Percentiles rank a stretch among this genome's conserved stretches.
These are phyloP conservation scores for Termitomyces heimii DNA, from an alignment of 768 basidiomycete species.

Conservation along the genomic window DNA sequence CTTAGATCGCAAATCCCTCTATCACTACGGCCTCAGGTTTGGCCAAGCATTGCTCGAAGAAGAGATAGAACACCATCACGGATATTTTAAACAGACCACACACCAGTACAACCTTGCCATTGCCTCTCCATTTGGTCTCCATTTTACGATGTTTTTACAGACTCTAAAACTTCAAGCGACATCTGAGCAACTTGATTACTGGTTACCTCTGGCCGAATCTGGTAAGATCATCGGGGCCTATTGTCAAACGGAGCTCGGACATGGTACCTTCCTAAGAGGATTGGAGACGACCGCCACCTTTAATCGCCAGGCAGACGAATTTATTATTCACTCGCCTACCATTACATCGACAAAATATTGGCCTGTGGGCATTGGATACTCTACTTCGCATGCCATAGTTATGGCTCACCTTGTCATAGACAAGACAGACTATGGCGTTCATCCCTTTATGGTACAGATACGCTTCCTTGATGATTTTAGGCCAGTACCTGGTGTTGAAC, in stretches of 20 bases:
- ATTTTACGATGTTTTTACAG: conserved; percentile 3
- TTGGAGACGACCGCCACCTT: conserved; percentile 22
- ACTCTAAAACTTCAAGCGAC: background rate
- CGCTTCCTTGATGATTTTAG: conserved; percentile 17
- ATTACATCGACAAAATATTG: conserved; percentile 19
- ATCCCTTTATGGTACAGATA: conserved; percentile 20
- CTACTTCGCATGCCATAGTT: conserved; percentile 20
- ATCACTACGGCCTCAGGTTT: conserved; percentile 17
- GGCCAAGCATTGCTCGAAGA: conserved; percentile 16
- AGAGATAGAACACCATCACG: conserved; percentile 12
- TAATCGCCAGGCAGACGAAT: conserved; percentile 16
- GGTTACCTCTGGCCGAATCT: conserved; percentile 17
- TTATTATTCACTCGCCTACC: conserved; percentile 20
- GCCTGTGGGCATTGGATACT: conserved; percentile 19
- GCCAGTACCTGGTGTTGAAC: conserved; percentile 18
- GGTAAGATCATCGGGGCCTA: conserved; percentile 16
- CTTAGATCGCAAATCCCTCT: conserved; percentile 14
- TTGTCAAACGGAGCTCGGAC: conserved; percentile 19
- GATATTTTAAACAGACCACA: conserved; percentile 10
- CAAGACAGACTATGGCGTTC: background rate
- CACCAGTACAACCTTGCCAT: conserved; percentile 15
- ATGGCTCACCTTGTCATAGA: conserved; percentile 14
- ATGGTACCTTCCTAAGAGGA: conserved; percentile 21
- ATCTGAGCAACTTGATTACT: conserved; percentile 16
- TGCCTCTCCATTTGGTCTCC: conserved; percentile 16